phyloP scores from a whole-genome alignment of 306 rosid species.

The apple (Malus domestica) region ASM211411v1 NC_041794.1:32077001-32077500 shows the following conservation, averaged over 20 bases:
- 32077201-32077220: too few relatives aligned
- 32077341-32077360: conserved; percentile 21
- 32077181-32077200: too few relatives aligned
- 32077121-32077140: too few relatives aligned
- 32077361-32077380: conserved; percentile 34
- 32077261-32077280: not conserved
- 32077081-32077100: not conserved
- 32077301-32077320: not conserved
- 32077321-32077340: not conserved
- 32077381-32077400: conserved; percentile 27
- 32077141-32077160: too few relatives aligned
- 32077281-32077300: not conserved
- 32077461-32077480: conserved; percentile 18
- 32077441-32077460: conserved; percentile 36
- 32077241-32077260: too few relatives aligned
- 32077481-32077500: conserved; percentile 29
- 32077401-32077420: conserved; percentile 30
- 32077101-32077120: too few relatives aligned
- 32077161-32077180: too few relatives aligned
- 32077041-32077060: not conserved
- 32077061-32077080: not conserved
- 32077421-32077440: conserved; percentile 29
- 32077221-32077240: too few relatives aligned
- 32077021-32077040: not conserved
- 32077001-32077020: not conserved